These are phyloP conservation scores for Rosa hybrid DNA, from an alignment of 331 rosid species.

Conservation along the genomic window DNA sequence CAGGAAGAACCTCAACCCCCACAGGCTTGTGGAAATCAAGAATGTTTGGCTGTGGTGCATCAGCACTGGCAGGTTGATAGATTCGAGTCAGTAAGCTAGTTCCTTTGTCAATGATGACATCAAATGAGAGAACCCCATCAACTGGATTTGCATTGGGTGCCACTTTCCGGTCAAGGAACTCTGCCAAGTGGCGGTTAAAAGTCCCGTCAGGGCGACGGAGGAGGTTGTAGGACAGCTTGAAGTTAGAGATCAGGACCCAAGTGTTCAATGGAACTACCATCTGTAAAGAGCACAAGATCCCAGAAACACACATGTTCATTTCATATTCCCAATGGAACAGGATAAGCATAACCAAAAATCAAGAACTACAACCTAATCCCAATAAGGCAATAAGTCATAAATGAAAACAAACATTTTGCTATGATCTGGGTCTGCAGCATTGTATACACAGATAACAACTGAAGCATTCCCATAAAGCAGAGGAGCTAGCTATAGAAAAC, in stretches of 20 bases:
- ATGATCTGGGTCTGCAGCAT: not conserved
- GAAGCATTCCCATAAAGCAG: not conserved
- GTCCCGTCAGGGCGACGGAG: slow-evolving; percentile 98
- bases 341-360: not conserved
- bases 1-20: slow-evolving; percentile 63
- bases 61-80: slow-evolving; percentile 66
- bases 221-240: slow-evolving; percentile 90
- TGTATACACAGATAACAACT: not conserved
- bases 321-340: slow-evolving; percentile 13
- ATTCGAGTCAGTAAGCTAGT: slow-evolving; percentile 64
- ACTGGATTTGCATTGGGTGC: slow-evolving; percentile 69
- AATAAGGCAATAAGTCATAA: not conserved
- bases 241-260: slow-evolving; percentile 96
- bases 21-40: slow-evolving; percentile 72
- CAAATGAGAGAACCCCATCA: slow-evolving; percentile 82
- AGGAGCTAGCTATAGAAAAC: not conserved
- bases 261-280: slow-evolving; percentile 93
- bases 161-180: slow-evolving; percentile 86
- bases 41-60: slow-evolving; percentile 36
- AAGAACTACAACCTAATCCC: slow-evolving; percentile 3
- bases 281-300: slow-evolving; percentile 37
- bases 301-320: not conserved
- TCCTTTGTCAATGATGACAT: slow-evolving; percentile 71
- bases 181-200: slow-evolving; percentile 93
- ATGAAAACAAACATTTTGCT: not conserved